phyloP scores from a whole-genome alignment of 2,329 filamentous ascomycete species.

The Beauveria asiatica region DNA sequence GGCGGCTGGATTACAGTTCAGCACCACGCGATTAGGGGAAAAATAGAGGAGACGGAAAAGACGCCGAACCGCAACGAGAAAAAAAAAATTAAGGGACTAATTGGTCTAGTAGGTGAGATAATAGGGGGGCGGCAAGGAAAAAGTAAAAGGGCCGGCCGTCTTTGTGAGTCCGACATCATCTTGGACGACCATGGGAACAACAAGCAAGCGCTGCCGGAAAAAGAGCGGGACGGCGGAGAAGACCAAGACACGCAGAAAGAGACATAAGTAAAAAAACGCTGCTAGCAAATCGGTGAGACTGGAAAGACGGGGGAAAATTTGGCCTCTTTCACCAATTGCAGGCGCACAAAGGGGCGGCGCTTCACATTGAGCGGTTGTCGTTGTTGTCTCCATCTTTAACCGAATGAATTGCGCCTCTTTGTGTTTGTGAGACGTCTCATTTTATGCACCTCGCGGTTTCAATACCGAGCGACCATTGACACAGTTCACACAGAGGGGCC shows the following conservation, averaged over 20 bases:
- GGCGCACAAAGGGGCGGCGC: background rate
- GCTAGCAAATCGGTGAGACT: background rate
- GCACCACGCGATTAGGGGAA: background rate
- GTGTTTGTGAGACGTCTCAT: background rate
- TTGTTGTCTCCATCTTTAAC: background rate
- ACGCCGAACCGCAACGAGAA: background rate
- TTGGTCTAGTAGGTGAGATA: background rate
- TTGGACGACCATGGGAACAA: background rate
- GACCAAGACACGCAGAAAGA: background rate
- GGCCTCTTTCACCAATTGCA: background rate
- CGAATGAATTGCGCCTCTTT: background rate
- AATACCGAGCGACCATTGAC: background rate
- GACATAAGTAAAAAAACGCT: background rate
- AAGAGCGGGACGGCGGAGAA: background rate
- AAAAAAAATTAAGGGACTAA: background rate
- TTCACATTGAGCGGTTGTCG: background rate
- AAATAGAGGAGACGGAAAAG: background rate
- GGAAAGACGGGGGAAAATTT: background rate
- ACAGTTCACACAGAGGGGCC: no score
- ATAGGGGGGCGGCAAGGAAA: background rate
- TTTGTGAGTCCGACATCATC: background rate
- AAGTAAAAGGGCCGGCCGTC: background rate
- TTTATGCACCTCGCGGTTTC: background rate
- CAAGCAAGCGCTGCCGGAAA: background rate
- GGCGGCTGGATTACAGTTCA: background rate